These are phyloP conservation scores for Hysterium pulicare DNA, from an alignment of 2,329 filamentous ascomycete species.

Conservation along the genomic window DNA sequence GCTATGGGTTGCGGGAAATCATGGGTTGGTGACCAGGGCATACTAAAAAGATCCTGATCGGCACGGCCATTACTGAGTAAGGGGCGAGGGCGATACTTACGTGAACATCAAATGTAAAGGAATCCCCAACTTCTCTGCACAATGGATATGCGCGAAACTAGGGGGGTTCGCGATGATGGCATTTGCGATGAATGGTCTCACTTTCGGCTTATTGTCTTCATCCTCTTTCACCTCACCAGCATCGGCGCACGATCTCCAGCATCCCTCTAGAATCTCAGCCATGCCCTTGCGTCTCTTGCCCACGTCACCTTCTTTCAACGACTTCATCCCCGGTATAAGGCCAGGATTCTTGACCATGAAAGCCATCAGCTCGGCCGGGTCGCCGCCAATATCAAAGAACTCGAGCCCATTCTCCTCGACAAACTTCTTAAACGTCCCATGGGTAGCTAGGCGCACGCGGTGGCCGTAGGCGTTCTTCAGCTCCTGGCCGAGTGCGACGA, in stretches of 20 bases:
- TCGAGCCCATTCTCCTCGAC: constrained; percentile 20
- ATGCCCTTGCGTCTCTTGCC: constrained; percentile 32
- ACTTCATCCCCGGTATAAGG: constrained; percentile 37
- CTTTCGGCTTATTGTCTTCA: neutral
- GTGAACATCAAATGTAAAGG: constrained; percentile 84
- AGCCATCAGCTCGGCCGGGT: constrained; percentile 38
- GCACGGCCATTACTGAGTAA: neutral
- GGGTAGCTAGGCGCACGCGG: constrained; percentile 3
- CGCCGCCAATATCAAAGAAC: constrained; percentile 19
- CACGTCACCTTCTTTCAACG: constrained; percentile 35
- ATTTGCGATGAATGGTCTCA: constrained; percentile 74
- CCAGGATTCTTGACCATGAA: constrained; percentile 46
- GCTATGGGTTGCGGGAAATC: constrained; percentile 78
- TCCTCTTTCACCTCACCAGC: constrained; percentile 28
- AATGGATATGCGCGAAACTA: constrained; percentile 69
- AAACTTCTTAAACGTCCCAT: neutral
- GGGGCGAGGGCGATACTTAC: constrained; percentile 42
- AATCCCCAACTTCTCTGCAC: constrained; percentile 69
- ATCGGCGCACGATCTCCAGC: constrained; percentile 38
- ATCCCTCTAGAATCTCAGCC: constrained; percentile 37
- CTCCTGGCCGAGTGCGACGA: constrained; percentile 54
- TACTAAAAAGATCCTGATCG: constrained; percentile 77
- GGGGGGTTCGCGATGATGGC: constrained; percentile 69
- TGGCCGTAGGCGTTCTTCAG: constrained; percentile 40
- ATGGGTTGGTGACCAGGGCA: constrained; percentile 80